Base-by-base conservation (phyloP, 176 grass and related monocot species). In the Musa schizocarpa region DNA sequence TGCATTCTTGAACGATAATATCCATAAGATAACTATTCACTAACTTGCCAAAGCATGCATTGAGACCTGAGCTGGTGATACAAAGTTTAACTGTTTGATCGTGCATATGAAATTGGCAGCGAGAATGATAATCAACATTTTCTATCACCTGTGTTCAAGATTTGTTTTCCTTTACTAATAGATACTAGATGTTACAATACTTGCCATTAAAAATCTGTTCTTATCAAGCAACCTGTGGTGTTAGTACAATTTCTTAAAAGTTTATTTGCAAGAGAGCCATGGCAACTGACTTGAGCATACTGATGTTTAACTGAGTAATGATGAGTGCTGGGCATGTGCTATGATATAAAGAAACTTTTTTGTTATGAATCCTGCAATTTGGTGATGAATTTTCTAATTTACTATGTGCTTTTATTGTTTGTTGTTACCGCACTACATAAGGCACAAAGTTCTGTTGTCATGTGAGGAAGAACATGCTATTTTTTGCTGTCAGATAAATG, bases 401-500 rank as follows among this genome's bases (percentile, higher is more conserved):
- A 13, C 34, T 4, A 66, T 68, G 13, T 34, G 13, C 34, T 29
- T 68, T 65, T 65, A 25, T 68, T 68, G 19, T 61, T 61, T 61
- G 57, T 61, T 19, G n/a, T 43, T 2, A 61, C 7, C 19, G 1
- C 16, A 9, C 6, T 55, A 54, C 54, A 22, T 73, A 14, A 54
- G 16, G 13, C 23, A 43, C 25, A 17, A 19, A 29, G 53, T 9
- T 43, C 34, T 57, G 53, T 13, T 55, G 19, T 27, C 54, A 27
- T 55, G 55, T 74, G 22, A 56, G 11, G 11, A 25, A 14, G 12
- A 17, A 3, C 22, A 48, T 25, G 11, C 67, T 43, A 65, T 69
- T 71, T 82, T 71, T 79, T 57, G 13, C 48, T 86, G 80, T 78
- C 85, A 99, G 95, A 74, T 99, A 59, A 89, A 99, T 84, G 90